phyloP scores from a whole-genome alignment of 2,329 filamentous ascomycete species.

The Zymoseptoria ardabiliae region DNA sequence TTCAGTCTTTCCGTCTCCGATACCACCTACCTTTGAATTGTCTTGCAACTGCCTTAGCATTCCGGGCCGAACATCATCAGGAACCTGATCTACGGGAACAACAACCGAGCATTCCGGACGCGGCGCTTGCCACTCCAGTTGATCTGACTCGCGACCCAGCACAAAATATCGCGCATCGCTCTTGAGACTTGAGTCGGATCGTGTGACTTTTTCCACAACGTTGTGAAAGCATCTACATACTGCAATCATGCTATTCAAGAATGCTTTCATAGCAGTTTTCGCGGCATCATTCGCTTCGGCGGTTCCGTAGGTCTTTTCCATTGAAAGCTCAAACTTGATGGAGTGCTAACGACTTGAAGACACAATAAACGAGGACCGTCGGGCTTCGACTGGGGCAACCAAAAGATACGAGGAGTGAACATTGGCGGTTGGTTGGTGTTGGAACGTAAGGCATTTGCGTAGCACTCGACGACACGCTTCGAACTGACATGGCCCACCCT shows the following conservation, averaged over 20 bases:
- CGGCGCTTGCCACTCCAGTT: background rate
- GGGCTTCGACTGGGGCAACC: slow-evolving; percentile 42
- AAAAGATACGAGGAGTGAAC: slow-evolving; percentile 46
- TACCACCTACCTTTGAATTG: background rate
- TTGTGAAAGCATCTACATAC: background rate
- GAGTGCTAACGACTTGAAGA: slow-evolving; percentile 1
- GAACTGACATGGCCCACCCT: background rate
- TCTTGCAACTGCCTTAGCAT: background rate
- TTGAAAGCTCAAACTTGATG: background rate
- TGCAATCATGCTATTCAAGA: slow-evolving; percentile 20
- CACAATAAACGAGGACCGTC: slow-evolving; percentile 20
- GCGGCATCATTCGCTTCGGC: slow-evolving; percentile 18
- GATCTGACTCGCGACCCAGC: background rate
- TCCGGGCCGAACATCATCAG: background rate
- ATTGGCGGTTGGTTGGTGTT: slow-evolving; percentile 46
- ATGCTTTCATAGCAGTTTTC: slow-evolving; percentile 21
- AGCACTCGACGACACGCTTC: background rate
- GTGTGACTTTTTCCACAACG: background rate
- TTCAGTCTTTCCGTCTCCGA: background rate
- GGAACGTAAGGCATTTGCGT: slow-evolving; percentile 22
- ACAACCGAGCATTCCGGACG: background rate
- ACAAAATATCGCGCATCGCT: background rate
- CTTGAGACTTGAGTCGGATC: background rate
- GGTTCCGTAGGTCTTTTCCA: slow-evolving; percentile 19
- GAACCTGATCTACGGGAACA: background rate